Percentiles rank a stretch among this genome's conserved stretches.
phyloP scores from a whole-genome alignment of 1,139 yeast genomes.

The Geotrichum citri-aurantii region DNA sequence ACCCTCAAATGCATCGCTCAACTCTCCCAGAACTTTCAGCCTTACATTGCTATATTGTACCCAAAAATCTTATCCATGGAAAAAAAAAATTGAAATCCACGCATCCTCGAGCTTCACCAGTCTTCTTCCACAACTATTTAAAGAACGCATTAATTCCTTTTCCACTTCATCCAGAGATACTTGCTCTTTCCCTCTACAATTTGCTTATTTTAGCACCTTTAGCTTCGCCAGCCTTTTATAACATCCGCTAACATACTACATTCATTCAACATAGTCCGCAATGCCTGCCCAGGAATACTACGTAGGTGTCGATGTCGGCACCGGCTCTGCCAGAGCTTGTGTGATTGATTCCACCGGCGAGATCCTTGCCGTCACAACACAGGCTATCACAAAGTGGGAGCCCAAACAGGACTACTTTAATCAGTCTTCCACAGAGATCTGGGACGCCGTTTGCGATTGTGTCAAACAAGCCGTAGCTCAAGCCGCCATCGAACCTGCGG shows the following conservation, averaged over 20 bases:
- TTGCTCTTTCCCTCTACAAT: not conserved
- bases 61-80: not conserved
- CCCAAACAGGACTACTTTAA: slow-evolving; percentile 48
- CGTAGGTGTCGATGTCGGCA: slow-evolving; percentile 95
- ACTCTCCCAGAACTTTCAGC: not conserved
- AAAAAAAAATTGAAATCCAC: not conserved
- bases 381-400: slow-evolving; percentile 61
- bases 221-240: no score
- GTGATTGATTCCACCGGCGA: slow-evolving; percentile 78
- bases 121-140: not conserved
- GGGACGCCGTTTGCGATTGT: slow-evolving; percentile 84
- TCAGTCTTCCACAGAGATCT: slow-evolving; percentile 88
- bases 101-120: not conserved
- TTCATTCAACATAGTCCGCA: no score
- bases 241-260: no score
- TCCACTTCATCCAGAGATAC: not conserved
- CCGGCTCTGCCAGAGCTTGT: slow-evolving; percentile 96
- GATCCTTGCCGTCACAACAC: slow-evolving; percentile 72
- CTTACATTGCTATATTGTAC: not conserved
- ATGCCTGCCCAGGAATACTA: slow-evolving; percentile 40
- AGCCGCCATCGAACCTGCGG: slow-evolving; percentile 59
- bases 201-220: not conserved
- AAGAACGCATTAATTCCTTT: not conserved
- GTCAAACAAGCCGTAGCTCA: slow-evolving; percentile 68
- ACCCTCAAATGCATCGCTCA: not conserved